Evolutionary conservation across 208 protist genomes (phyloP).

Genomic region (Crithidia fasciculata): DNA sequence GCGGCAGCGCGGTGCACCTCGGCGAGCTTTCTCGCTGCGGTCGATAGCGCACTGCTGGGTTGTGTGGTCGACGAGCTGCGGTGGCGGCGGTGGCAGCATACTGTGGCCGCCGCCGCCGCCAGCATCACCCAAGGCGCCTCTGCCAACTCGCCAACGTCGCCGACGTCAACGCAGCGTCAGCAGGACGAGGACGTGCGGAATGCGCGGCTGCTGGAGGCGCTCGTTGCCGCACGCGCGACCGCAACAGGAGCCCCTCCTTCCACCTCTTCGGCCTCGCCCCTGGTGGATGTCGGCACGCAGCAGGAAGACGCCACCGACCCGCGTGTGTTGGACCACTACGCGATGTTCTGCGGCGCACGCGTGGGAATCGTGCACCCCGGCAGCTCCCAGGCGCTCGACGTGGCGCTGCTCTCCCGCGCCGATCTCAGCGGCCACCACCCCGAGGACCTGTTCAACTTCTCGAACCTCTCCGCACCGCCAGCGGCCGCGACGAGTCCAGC

Average conservation of each 20-base stretch:
- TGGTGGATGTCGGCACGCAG: neutral
- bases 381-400: neutral
- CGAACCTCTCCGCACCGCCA: neutral
- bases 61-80: conserved; percentile 35
- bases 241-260: neutral
- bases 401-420: neutral
- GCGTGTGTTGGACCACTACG: conserved; percentile 13
- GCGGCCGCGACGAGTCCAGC: neutral
- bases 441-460: conserved; percentile 28
- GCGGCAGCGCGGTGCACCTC: neutral
- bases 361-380: neutral
- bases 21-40: conserved; percentile 14
- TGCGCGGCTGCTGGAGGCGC: neutral
- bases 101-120: neutral
- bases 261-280: neutral
- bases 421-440: neutral
- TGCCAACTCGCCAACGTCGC: neutral
- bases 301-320: neutral
- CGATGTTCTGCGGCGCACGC: conserved; percentile 24
- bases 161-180: no score
- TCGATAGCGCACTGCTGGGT: conserved; percentile 27
- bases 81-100: conserved; percentile 25
- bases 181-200: neutral
- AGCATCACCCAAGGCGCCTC: neutral
- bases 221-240: neutral